Evolutionary conservation across 345 rosid genomes (phyloP), one percentile per base, ranked within the genome.

Genomic region (Streptanthus diversifolius): DNA sequence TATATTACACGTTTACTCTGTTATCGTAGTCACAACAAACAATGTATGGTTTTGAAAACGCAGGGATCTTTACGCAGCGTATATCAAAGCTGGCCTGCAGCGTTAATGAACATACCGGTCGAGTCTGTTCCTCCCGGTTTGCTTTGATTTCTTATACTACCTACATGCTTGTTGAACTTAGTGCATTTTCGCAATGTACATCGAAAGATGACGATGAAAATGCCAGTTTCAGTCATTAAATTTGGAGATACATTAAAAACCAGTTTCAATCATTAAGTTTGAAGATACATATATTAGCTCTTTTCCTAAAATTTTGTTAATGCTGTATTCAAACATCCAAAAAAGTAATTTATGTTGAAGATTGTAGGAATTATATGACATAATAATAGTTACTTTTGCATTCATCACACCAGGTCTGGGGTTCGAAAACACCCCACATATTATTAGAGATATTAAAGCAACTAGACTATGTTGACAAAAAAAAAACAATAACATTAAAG

Each of bases 1-100:
- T 53, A 56, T 17, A 13, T 18, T 22, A 14, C 44, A 51, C 14
- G 3, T 65, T 48, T 19, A n/a, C 30, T 32, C 32, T 21, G 47
- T 59, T 13, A 25, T 21, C 29, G 35, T 40, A 4, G 1, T 36
- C 14, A 40, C 45, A 21, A 53, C 3, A 3, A 51, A 25, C n/a
- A 47, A 25, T 36, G 8, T 57, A 15, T 17, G 61, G 60, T 63
- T 51, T 56, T 47, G 37, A 71, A n/a, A 51, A 73, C 68, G 76
- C 91, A 95, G 99, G 98, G 96, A 95, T 79, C 90, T 95, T 52
- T 95, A 91, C 52, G 98, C 97, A 7, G 80, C 93, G 33, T 91
- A 95, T 84, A 87, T 95, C 52, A 93, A 87, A 14, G 97, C 91
- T 79, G 87, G 90, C 82, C 78, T 92, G 83, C 93, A 93, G 88